These are phyloP conservation scores for Acanthamoeba divionensis DNA, from an alignment of 208 protist species.

Conservation along the genomic window DNA sequence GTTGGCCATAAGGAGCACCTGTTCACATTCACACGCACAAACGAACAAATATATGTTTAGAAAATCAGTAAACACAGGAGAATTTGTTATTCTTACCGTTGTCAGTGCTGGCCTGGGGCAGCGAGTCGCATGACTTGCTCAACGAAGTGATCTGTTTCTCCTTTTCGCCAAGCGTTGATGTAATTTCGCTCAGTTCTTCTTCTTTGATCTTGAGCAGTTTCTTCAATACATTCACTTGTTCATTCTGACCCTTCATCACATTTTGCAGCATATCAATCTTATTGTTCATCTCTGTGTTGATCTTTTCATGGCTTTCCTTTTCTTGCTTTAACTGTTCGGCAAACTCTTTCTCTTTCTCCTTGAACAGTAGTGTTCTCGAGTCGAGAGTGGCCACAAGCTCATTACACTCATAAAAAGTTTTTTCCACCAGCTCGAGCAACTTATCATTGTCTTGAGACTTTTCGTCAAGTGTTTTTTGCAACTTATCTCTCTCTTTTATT, in stretches of 20 bases:
- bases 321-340: not conserved
- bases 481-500: not conserved
- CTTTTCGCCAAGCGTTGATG: too few species aligned
- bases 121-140: not conserved
- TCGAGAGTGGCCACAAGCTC: slow-evolving; percentile 12
- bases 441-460: not conserved
- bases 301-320: not conserved
- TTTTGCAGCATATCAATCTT: not conserved
- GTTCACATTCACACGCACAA: not conserved
- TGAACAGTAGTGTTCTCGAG: too few species aligned
- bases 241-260: not conserved
- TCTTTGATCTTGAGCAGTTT: slow-evolving; percentile 16
- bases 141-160: not conserved
- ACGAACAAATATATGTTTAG: not conserved
- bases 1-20: not conserved
- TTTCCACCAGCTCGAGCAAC: not conserved
- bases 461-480: not conserved
- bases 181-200: not conserved
- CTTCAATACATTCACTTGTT: not conserved
- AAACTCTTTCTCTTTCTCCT: not conserved
- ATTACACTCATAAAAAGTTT: slow-evolving; percentile 6
- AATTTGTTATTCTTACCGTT: not conserved
- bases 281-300: not conserved
- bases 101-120: not conserved
- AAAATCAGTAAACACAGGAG: not conserved